phyloP scores from a whole-genome alignment of 164 flowering plant genomes.

The Berberis thunbergii region DNA sequence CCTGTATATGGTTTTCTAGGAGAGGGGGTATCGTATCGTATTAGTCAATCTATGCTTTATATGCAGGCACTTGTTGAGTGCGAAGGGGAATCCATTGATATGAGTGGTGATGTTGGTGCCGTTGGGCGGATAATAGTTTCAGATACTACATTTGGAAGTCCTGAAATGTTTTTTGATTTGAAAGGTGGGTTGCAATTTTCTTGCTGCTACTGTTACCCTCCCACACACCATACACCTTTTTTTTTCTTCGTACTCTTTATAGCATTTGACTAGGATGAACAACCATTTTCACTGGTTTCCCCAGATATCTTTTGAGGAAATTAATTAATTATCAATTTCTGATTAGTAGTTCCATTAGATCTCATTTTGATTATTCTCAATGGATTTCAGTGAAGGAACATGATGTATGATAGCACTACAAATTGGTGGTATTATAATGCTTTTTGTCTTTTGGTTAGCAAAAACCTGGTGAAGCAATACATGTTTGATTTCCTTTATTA shows the following conservation, averaged over 20 bases:
- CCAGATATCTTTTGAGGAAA: no score
- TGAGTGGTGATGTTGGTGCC: constrained; percentile 96
- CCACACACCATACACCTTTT: neutral
- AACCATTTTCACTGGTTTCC: neutral
- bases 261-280: neutral
- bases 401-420: no score
- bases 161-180: constrained; percentile 72
- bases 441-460: no score
- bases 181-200: constrained; percentile 44
- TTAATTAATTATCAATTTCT: no score
- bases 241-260: no score
- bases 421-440: no score
- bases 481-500: neutral
- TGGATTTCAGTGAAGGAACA: no score
- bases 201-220: neutral
- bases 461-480: neutral
- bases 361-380: no score
- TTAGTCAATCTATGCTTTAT: neutral
- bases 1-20: neutral
- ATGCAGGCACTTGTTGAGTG: constrained; percentile 94
- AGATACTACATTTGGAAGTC: constrained; percentile 37
- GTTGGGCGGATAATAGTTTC: constrained; percentile 79
- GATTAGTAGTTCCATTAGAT: no score
- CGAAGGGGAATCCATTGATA: constrained; percentile 93
- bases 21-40: neutral